A percentile compares a stretch with the other conserved stretches of the same genome.
Conservation (phyloP, 2,329 filamentous ascomycete species). For the Elsinoe perseae region DNA sequence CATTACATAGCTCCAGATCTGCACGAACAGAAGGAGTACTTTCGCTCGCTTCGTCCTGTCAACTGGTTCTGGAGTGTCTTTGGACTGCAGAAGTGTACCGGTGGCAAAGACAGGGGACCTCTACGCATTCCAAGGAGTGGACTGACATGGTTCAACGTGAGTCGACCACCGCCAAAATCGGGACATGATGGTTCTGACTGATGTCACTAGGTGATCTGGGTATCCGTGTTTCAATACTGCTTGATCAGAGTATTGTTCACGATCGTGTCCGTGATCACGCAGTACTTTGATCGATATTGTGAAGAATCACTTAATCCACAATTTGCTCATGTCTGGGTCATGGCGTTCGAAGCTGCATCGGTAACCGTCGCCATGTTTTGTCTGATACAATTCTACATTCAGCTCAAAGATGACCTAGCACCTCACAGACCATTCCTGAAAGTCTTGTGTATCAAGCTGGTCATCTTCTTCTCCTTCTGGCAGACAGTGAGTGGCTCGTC, state of each 20-base stretch:
- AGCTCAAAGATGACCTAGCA: conserved; percentile 60
- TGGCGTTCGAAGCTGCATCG: conserved; percentile 61
- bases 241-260: conserved; percentile 74
- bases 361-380: conserved; percentile 84
- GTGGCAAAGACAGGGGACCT: conserved; percentile 56
- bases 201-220: conserved; percentile 57
- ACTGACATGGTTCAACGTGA: conserved; percentile 78
- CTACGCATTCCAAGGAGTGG: conserved; percentile 72
- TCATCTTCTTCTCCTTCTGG: conserved; percentile 90
- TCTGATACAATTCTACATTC: conserved; percentile 77
- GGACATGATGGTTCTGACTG: background rate
- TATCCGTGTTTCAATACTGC: conserved; percentile 78
- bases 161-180: conserved; percentile 16
- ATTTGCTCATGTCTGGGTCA: conserved; percentile 79
- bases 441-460: conserved; percentile 77
- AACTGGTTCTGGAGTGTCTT: conserved; percentile 69
- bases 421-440: conserved; percentile 70
- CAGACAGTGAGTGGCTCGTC: conserved; percentile 45
- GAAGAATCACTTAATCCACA: conserved; percentile 67
- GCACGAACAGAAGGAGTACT: conserved; percentile 75
- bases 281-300: conserved; percentile 65
- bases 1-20: conserved; percentile 70
- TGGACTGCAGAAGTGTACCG: conserved; percentile 63
- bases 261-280: conserved; percentile 64
- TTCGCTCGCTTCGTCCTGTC: conserved; percentile 58